These are phyloP conservation scores for Neopestalotiopsis clavispora DNA, from an alignment of 2,329 filamentous ascomycete species.

Conservation along the genomic window DNA sequence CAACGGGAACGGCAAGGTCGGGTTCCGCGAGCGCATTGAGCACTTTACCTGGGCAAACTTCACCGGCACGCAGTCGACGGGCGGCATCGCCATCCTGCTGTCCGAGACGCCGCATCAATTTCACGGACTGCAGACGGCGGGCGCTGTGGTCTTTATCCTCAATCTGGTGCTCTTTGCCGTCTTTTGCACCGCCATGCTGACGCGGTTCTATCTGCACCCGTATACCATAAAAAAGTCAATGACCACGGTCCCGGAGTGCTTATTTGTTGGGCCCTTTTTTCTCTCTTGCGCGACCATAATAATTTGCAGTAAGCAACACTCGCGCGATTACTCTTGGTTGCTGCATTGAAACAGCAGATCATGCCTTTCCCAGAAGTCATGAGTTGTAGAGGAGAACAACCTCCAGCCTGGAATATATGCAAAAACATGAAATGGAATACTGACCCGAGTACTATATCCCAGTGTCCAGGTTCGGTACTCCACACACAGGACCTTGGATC, in stretches of 20 bases:
- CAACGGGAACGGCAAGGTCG: slow-evolving; percentile 33
- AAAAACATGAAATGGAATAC: background rate
- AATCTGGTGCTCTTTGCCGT: slow-evolving; percentile 59
- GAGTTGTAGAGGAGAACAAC: no score
- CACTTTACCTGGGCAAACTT: slow-evolving; percentile 63
- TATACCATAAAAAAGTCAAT: slow-evolving; percentile 48
- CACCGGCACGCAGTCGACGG: slow-evolving; percentile 43
- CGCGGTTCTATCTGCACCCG: slow-evolving; percentile 40
- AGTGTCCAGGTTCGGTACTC: slow-evolving; percentile 42
- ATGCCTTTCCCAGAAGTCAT: no score
- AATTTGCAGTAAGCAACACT: slow-evolving; percentile 50
- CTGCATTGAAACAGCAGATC: no score
- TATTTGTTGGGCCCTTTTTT: slow-evolving; percentile 68
- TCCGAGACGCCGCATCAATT: slow-evolving; percentile 58
- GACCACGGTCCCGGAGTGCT: slow-evolving; percentile 56
- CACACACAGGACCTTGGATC: slow-evolving; percentile 53
- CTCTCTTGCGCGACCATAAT: slow-evolving; percentile 66
- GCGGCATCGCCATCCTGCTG: slow-evolving; percentile 60
- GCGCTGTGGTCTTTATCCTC: slow-evolving; percentile 59
- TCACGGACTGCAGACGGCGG: slow-evolving; percentile 56
- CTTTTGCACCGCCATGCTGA: slow-evolving; percentile 50
- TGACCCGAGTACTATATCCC: background rate
- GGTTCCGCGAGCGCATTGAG: slow-evolving; percentile 31
- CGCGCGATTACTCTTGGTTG: background rate
- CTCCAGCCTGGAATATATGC: slow-evolving; percentile 23